phyloP scores from a whole-genome alignment of 371 early-diverging fungal species.

The Mucor racemosus region DNA sequence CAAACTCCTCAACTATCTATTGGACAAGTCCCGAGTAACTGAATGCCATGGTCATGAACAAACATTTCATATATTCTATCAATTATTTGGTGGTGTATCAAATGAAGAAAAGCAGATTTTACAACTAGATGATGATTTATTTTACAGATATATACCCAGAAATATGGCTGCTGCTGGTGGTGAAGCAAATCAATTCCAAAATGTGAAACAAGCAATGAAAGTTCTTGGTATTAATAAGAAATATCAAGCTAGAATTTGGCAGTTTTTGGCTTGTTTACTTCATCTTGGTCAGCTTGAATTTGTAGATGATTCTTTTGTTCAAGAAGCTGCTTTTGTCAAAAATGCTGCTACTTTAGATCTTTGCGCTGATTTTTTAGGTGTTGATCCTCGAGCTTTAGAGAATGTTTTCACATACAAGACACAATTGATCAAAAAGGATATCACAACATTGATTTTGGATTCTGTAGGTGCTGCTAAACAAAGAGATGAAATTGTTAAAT shows the following conservation, averaged over 20 bases:
- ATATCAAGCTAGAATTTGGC: slow-evolving; percentile 79
- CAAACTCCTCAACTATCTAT: slow-evolving; percentile 88
- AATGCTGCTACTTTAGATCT: slow-evolving; percentile 76
- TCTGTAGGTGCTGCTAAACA: slow-evolving; percentile 72
- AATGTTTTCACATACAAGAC: slow-evolving; percentile 86
- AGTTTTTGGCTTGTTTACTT: slow-evolving; percentile 81
- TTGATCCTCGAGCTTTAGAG: slow-evolving; percentile 79
- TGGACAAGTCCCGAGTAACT: slow-evolving; percentile 85
- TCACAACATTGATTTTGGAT: slow-evolving; percentile 87
- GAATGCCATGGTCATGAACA: slow-evolving; percentile 66
- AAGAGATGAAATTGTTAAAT: slow-evolving; percentile 77
- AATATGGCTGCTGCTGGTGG: slow-evolving; percentile 26
- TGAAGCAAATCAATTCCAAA: slow-evolving; percentile 49
- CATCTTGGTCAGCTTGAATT: slow-evolving; percentile 88
- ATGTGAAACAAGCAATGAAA: slow-evolving; percentile 73
- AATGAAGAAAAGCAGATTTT: slow-evolving; percentile 44
- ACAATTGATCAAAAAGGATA: slow-evolving; percentile 74
- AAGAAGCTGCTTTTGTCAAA: slow-evolving; percentile 75
- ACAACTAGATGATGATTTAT: slow-evolving; percentile 34
- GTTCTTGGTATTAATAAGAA: slow-evolving; percentile 78
- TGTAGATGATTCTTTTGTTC: slow-evolving; percentile 54
- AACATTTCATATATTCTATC: slow-evolving; percentile 94
- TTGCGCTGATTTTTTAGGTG: slow-evolving; percentile 86
- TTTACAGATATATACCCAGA: slow-evolving; percentile 41
- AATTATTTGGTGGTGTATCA: slow-evolving; percentile 65